A percentile compares a stretch with the other conserved stretches of the same genome.
Conservation (phyloP, 1,139 yeast genomes). For the Arxiozyma slooffiae region DNA sequence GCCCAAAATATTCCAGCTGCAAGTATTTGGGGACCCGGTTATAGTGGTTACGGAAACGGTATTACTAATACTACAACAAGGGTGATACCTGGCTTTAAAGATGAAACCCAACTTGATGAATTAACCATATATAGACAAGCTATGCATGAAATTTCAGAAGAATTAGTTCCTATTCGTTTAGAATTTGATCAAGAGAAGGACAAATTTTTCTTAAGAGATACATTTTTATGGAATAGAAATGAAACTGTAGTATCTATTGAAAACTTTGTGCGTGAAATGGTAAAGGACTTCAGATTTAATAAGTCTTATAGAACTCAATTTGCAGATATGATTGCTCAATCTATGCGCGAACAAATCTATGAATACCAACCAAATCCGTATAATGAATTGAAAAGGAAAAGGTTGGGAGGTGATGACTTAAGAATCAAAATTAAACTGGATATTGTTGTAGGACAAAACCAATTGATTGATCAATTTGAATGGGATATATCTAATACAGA, state of each 20-base stretch:
- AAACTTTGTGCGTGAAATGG: conserved; percentile 56
- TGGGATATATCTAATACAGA: conserved; percentile 86
- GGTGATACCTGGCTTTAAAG: conserved; percentile 31
- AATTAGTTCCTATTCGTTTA: conserved; percentile 77
- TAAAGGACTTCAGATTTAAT: conserved; percentile 60
- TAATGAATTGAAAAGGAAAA: conserved; percentile 14
- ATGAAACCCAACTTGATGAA: conserved; percentile 16
- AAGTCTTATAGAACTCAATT: conserved; percentile 35
- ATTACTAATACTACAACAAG: conserved; percentile 64
- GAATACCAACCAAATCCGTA: conserved; percentile 56
- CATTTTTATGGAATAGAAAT: conserved; percentile 79
- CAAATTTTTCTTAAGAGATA: conserved; percentile 70
- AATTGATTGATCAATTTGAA: conserved; percentile 81
- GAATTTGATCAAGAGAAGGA: conserved; percentile 86
- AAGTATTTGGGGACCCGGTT: conserved; percentile 91
- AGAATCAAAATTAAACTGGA: conserved; percentile 76
- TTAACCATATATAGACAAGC: conserved; percentile 34
- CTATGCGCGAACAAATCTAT: conserved; percentile 67
- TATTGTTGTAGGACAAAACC: conserved; percentile 80
- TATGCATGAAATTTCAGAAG: conserved; percentile 36
- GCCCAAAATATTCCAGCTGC: conserved; percentile 44
- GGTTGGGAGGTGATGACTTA: conserved; percentile 47
- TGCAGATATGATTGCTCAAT: conserved; percentile 44
- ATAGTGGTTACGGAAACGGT: conserved; percentile 90
- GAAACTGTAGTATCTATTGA: conserved; percentile 60